Percentiles rank a stretch among this genome's conserved stretches.
Evolutionary conservation across 371 early-diverging fungal species (phyloP).

Genomic region (Rhizoclosmatium hyalinum): DNA sequence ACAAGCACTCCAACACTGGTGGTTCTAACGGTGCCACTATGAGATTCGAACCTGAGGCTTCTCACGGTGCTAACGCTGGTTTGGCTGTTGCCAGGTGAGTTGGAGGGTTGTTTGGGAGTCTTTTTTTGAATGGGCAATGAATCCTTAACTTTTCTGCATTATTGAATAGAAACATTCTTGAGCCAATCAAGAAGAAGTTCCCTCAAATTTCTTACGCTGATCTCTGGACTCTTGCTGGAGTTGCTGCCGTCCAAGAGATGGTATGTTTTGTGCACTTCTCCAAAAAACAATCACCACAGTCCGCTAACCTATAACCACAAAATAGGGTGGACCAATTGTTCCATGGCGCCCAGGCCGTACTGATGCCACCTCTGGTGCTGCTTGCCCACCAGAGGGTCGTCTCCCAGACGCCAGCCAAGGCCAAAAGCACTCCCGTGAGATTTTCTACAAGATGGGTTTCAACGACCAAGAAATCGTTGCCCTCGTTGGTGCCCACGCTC

Average conservation of each 20-base stretch:
- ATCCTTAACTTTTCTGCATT: conserved; percentile 3
- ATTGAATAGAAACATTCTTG: conserved; percentile 56
- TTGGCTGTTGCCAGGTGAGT: conserved; percentile 74
- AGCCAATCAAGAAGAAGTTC: conserved; percentile 82
- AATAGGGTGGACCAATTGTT: conserved; percentile 78
- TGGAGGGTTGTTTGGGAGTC: not conserved
- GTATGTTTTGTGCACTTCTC: not conserved
- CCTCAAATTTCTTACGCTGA: conserved; percentile 89
- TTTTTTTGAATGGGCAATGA: not conserved
- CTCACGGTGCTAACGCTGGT: conserved; percentile 89
- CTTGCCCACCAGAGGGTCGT: conserved; percentile 87
- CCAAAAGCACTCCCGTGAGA: conserved; percentile 63
- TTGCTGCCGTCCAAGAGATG: conserved; percentile 87
- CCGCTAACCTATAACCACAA: not conserved
- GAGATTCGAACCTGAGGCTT: conserved; percentile 74
- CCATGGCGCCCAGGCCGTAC: conserved; percentile 89
- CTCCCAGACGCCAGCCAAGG: conserved; percentile 88
- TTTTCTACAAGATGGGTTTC: conserved; percentile 90
- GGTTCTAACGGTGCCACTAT: conserved; percentile 94
- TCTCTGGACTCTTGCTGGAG: conserved; percentile 94
- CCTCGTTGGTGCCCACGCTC: conserved; percentile 90
- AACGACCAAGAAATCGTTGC: conserved; percentile 92
- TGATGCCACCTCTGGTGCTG: conserved; percentile 61
- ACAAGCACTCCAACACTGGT: conserved; percentile 79
- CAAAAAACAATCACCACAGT: not conserved